Base-by-base conservation (phyloP, 2,329 filamentous ascomycete species). In the Epichloe coenophiala region DNA sequence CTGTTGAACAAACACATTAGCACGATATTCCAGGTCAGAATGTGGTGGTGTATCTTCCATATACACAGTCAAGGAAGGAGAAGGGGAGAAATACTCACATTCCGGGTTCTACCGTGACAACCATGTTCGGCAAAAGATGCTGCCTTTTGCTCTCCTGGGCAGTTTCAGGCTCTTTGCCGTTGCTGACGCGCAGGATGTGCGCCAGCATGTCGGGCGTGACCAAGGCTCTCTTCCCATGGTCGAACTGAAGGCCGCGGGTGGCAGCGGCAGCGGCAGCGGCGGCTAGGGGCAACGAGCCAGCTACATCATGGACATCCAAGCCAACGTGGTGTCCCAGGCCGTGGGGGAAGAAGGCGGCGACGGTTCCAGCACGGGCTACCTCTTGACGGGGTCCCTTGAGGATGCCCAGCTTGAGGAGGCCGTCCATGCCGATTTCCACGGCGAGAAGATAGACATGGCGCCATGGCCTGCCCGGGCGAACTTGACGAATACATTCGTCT, bases 21-120 rank as follows among this genome's bases (percentile, higher is more conserved):
- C 41, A 27, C 27, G 2, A 7, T 19, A 4, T 31, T 31, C 8
- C 27, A 31, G 27, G 40, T 6, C 40, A 12, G 9, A 15, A 23
- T 12, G 2, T 12, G 6, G 9, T 11, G 21, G 21, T 15, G 35
- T 37, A n/a, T 46, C 21, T n/a, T 11, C 23, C 3, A n/a, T 31
- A 48, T 13, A 17, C 17, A 37, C 39, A 19, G n/a, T 21, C 49
- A 21, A 44, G 21, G 17, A n/a, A 2, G 12, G 6, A 35, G 17
- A 17, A 17, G 17, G 17, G 33, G 7, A 15, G 21, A 33, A 17
- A n/a, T 21, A 67, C 73, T 65, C 61, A 78, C 70, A 85, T 72
- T 55, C 87, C 87, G 1, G 87, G 87, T 68, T 93, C 87, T 45
- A 90, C 77, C 0, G 87, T 93, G 17, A 93, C 77, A 39, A 91